Percentiles rank a stretch among this genome's conserved stretches.
These are phyloP conservation scores for Tetracladium setigerum DNA, from an alignment of 495 filamentous ascomycete species.

Conservation along the genomic window DNA sequence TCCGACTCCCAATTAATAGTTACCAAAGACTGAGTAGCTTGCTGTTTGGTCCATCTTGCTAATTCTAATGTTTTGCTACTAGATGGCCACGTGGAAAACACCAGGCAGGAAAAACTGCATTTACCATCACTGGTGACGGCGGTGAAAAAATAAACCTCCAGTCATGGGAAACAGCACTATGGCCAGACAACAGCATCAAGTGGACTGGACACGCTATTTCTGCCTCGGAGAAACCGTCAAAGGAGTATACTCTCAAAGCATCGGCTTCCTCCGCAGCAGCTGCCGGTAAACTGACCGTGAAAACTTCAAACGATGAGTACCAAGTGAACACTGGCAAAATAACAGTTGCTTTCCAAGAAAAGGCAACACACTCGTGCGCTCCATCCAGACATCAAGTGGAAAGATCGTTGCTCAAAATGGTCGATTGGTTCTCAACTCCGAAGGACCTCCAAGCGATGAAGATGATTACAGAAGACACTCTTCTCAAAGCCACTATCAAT, in stretches of 20 bases:
- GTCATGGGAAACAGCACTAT: constrained; percentile 36
- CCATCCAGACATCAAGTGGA: constrained; percentile 27
- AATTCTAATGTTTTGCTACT: too few species aligned
- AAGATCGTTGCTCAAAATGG: constrained; percentile 34
- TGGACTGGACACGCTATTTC: constrained; percentile 38
- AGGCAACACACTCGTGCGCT: constrained; percentile 26
- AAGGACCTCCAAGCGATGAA: constrained; percentile 26
- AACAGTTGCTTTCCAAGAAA: constrained; percentile 27
- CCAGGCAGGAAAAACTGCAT: constrained; percentile 22
- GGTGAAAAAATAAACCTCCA: constrained; percentile 25
- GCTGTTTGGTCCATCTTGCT: too few species aligned
- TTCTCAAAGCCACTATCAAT: constrained; percentile 13
- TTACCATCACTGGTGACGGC: constrained; percentile 20
- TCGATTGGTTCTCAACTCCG: constrained; percentile 30
- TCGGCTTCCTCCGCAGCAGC: background rate
- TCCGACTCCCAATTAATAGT: too few species aligned
- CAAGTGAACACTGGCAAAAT: constrained; percentile 32
- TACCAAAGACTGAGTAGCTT: too few species aligned
- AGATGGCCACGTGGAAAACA: constrained; percentile 33
- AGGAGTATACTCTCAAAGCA: constrained; percentile 20
- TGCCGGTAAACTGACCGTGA: background rate
- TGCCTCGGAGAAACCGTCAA: constrained; percentile 15
- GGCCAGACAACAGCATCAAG: constrained; percentile 39
- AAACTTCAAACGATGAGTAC: constrained; percentile 11
- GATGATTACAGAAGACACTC: background rate